phyloP scores from a whole-genome alignment of 2,329 filamentous ascomycete genomes.

The Microsporum canis region DNA sequence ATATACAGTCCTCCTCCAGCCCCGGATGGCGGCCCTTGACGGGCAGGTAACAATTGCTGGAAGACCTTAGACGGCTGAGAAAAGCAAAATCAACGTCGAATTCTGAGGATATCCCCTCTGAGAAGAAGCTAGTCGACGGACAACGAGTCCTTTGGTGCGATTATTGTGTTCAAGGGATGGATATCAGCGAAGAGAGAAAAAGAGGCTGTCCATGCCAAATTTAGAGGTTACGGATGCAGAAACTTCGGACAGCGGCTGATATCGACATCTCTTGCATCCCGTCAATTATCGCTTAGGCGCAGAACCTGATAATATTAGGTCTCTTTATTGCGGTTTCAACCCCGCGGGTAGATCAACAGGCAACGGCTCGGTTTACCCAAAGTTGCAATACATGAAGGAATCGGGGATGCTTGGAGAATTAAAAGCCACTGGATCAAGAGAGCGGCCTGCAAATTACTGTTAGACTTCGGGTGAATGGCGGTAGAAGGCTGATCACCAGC shows the following conservation, averaged over 20 bases:
- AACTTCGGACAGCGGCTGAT: not conserved
- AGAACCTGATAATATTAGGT: not conserved
- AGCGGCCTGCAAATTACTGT: not conserved
- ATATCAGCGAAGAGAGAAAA: not conserved
- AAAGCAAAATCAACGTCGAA: not conserved
- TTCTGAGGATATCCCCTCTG: not conserved
- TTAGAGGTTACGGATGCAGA: not conserved
- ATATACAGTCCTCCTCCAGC: slow-evolving; percentile 1
- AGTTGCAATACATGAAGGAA: not conserved
- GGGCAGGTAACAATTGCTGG: not conserved
- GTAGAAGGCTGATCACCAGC: slow-evolving; percentile 2
- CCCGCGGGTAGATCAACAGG: slow-evolving; percentile 2
- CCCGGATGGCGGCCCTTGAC: not conserved
- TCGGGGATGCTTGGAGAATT: not conserved
- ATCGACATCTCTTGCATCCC: slow-evolving; percentile 1
- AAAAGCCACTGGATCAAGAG: not conserved
- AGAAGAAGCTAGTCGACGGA: not conserved
- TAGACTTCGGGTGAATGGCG: not conserved
- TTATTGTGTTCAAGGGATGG: not conserved
- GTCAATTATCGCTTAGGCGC: not conserved
- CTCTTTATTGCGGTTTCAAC: not conserved
- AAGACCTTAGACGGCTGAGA: not conserved
- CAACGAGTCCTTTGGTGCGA: not conserved
- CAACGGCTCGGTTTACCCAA: not conserved
- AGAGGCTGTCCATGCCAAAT: not conserved